Evolutionary conservation across 164 flowering plant species (phyloP).

Genomic region (Protea cynaroides): DNA sequence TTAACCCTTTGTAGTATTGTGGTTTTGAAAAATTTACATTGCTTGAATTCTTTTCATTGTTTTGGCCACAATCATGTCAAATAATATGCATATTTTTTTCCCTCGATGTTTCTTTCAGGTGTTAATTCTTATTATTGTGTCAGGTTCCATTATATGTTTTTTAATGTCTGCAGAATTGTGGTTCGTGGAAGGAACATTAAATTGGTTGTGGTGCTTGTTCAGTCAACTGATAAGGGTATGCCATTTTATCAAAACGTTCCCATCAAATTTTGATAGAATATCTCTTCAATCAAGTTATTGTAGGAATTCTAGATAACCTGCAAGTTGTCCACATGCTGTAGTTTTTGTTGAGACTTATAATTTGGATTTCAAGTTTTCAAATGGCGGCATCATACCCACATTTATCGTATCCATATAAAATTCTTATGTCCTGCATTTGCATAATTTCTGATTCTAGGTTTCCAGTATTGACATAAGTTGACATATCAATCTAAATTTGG

Average conservation of each 20-base stretch:
- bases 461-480: not conserved
- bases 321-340: not conserved
- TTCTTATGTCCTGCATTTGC: not conserved
- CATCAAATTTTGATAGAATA: not conserved
- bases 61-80: too few species aligned
- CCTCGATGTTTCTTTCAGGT: not conserved
- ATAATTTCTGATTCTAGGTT: not conserved
- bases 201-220: constrained; percentile 62
- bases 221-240: constrained; percentile 46
- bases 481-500: not conserved
- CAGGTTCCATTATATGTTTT: not conserved
- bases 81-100: too few species aligned
- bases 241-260: not conserved
- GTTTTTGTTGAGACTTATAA: not conserved
- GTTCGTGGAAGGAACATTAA: constrained; percentile 70
- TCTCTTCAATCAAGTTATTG: not conserved
- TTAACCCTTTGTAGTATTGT: too few species aligned
- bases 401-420: not conserved
- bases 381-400: not conserved
- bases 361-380: not conserved
- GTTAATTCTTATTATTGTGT: not conserved
- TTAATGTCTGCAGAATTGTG: constrained; percentile 36
- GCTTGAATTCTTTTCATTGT: too few species aligned
- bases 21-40: too few species aligned
- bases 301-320: not conserved